A percentile compares a stretch with the other conserved stretches of the same genome.
phyloP scores from a whole-genome alignment of 2,329 filamentous ascomycete genomes.

The Alternaria conjuncta region DNA sequence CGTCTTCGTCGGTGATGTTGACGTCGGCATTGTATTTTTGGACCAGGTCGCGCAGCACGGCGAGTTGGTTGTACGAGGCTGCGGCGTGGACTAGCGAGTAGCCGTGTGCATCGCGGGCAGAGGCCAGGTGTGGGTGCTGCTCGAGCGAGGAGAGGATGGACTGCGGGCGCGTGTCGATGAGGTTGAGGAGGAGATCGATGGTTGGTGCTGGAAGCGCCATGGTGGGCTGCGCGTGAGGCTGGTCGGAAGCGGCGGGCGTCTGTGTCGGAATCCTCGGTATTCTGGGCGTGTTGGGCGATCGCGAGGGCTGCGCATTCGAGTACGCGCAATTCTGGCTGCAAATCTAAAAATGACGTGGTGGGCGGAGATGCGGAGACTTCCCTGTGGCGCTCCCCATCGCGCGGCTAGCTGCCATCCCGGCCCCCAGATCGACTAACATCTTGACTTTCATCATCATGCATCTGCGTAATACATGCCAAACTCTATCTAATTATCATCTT shows the following conservation, averaged over 20 bases:
- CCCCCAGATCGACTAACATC: not conserved
- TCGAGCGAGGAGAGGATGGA: constrained; percentile 77
- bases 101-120: constrained; percentile 84
- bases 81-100: constrained; percentile 95
- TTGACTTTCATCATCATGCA: not conserved
- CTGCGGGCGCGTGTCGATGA: constrained; percentile 80
- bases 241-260: constrained; percentile 1
- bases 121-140: constrained; percentile 76
- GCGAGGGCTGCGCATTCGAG: not conserved
- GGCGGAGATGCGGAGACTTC: constrained; percentile 10
- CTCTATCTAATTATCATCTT: not conserved
- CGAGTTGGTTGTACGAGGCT: constrained; percentile 86
- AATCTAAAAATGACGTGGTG: constrained; percentile 20
- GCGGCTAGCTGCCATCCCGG: not conserved
- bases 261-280: not conserved
- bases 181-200: constrained; percentile 58
- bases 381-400: not conserved
- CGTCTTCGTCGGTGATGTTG: constrained; percentile 86
- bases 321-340: constrained; percentile 4
- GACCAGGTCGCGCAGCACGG: constrained; percentile 77
- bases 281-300: not conserved
- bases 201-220: constrained; percentile 46
- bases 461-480: not conserved
- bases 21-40: constrained; percentile 78
- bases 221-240: constrained; percentile 2